Conservation (phyloP, 768 basidiomycete genomes). For the Roridomyces roridus region DNA sequence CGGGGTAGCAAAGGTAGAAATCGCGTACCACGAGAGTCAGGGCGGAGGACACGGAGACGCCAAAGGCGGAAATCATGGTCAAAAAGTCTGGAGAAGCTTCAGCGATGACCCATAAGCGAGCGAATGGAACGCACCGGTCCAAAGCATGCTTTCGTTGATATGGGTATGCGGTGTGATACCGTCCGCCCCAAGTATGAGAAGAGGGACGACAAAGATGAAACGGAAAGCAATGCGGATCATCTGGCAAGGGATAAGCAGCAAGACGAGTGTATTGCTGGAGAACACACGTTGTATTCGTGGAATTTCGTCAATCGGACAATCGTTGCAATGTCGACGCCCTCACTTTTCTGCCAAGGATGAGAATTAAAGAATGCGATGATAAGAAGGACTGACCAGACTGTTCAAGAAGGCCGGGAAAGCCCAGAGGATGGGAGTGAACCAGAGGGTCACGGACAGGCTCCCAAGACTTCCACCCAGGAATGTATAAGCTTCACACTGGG, state of each 20-base stretch:
- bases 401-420: constrained; percentile 70
- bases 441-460: constrained; percentile 72
- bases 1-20: background rate
- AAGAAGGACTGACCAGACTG: constrained; percentile 54
- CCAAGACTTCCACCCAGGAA: constrained; percentile 75
- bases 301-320: constrained; percentile 80
- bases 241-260: constrained; percentile 39
- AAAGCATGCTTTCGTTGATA: constrained; percentile 66
- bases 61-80: constrained; percentile 61
- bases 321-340: constrained; percentile 69
- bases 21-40: constrained; percentile 72
- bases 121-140: constrained; percentile 46
- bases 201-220: constrained; percentile 69
- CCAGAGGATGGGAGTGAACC: constrained; percentile 77
- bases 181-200: constrained; percentile 72
- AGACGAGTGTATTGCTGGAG: background rate
- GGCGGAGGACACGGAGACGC: constrained; percentile 69
- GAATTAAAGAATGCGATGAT: background rate
- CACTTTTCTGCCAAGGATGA: constrained; percentile 47
- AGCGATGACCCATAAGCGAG: background rate
- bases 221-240: constrained; percentile 76
- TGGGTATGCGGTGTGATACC: constrained; percentile 67
- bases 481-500: constrained; percentile 71
- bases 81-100: constrained; percentile 56
- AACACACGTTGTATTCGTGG: constrained; percentile 79